phyloP scores from a whole-genome alignment of 2,329 filamentous ascomycete species.

The Ophiobolus disseminans region DNA sequence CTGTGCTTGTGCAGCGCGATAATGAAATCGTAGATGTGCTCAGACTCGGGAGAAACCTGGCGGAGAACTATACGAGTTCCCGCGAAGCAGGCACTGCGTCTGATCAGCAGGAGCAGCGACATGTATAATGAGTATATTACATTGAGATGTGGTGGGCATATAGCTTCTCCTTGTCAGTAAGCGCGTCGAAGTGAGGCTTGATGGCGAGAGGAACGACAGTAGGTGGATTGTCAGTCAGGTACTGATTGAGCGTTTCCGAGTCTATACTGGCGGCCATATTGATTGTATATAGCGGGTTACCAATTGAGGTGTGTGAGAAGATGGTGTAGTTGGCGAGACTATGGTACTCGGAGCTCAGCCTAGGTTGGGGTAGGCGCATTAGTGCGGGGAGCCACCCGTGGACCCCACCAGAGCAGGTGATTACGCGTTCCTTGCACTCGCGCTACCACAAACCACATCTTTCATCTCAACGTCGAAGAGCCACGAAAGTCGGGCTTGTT shows the following conservation, averaged over 20 bases:
- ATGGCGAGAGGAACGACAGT: slow-evolving; percentile 87
- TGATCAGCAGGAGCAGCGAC: background rate
- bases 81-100: slow-evolving; percentile 53
- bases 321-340: background rate
- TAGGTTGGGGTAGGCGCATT: background rate
- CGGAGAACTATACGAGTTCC: slow-evolving; percentile 61
- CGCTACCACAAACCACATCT: no score
- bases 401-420: background rate
- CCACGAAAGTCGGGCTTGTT: no score
- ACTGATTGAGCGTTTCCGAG: slow-evolving; percentile 65
- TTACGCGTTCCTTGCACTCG: background rate
- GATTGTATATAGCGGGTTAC: no score
- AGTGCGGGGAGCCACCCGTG: background rate
- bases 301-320: background rate
- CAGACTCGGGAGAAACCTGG: slow-evolving; percentile 60
- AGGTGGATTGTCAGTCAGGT: slow-evolving; percentile 89
- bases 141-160: slow-evolving; percentile 76
- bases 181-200: slow-evolving; percentile 86
- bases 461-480: no score
- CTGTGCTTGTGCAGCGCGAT: slow-evolving; percentile 56
- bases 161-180: slow-evolving; percentile 78
- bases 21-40: slow-evolving; percentile 63
- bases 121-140: slow-evolving; percentile 25
- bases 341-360: background rate
- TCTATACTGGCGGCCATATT: slow-evolving; percentile 50